phyloP scores from a whole-genome alignment of 1,284 basidiomycete species.

The Cryptococcus hybrid region DNA sequence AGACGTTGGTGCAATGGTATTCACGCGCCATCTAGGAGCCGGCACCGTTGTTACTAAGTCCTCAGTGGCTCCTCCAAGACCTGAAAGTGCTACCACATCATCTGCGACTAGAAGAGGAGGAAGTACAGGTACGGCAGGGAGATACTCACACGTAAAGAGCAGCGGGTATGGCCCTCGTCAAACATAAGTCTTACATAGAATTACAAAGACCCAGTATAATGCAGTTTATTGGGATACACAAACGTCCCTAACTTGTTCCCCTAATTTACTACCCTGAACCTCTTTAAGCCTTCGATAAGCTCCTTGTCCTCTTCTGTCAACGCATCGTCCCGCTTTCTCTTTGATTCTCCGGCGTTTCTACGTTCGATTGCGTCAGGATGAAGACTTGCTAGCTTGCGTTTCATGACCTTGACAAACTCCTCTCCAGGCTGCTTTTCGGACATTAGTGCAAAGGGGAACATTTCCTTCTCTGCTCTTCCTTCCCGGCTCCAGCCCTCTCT shows the following conservation, averaged over 20 bases:
- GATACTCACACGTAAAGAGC: constrained; percentile 42
- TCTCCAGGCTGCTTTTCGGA: constrained; percentile 11
- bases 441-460: constrained; percentile 43
- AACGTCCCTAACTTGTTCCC: constrained; percentile 35
- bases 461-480: constrained; percentile 19
- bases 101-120: no score
- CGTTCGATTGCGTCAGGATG: constrained; percentile 2
- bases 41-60: no score
- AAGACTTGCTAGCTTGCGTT: constrained; percentile 26
- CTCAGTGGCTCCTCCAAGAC: no score
- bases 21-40: no score
- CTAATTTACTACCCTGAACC: constrained; percentile 37
- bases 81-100: no score
- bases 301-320: constrained; percentile 33
- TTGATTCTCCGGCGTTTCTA: not conserved
- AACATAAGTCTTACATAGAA: not conserved
- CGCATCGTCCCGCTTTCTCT: constrained; percentile 7
- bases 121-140: constrained; percentile 13
- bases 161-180: constrained; percentile 44
- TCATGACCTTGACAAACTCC: constrained; percentile 24
- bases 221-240: constrained; percentile 35
- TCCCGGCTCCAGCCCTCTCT: constrained; percentile 30
- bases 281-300: constrained; percentile 35
- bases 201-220: not conserved
- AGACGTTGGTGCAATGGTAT: no score